Percentiles rank a stretch among this genome's conserved stretches.
Evolutionary conservation across 2,329 filamentous ascomycete species (phyloP).

Genomic region (Cladophialophora psammophila): DNA sequence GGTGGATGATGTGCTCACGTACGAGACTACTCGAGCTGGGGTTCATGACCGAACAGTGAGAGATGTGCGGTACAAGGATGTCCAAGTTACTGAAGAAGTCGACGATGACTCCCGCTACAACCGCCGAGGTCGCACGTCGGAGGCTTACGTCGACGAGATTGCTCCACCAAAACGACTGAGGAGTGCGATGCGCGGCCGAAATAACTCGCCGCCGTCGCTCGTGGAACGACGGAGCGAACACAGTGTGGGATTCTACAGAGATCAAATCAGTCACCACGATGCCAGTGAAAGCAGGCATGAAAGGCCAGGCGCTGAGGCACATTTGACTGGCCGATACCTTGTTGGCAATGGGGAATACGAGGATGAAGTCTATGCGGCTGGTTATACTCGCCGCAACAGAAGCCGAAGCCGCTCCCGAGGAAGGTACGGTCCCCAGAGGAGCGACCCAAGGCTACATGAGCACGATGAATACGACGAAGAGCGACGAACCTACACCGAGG

Average conservation of each 20-base stretch:
- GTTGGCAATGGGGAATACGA: conserved; percentile 22
- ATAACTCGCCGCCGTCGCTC: conserved; percentile 25
- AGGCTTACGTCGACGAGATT: conserved; percentile 22
- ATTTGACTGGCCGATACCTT: conserved; percentile 35
- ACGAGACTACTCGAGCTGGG: conserved; percentile 15
- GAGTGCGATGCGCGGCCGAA: conserved; percentile 32
- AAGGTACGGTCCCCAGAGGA: conserved; percentile 40
- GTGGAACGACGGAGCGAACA: conserved; percentile 22
- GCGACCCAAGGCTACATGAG: conserved; percentile 41
- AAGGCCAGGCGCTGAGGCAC: conserved; percentile 37
- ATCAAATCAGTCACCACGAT: conserved; percentile 36
- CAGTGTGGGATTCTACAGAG: conserved; percentile 35
- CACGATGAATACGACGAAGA: conserved; percentile 41
- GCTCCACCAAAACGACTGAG: conserved; percentile 21
- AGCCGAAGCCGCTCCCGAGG: conserved; percentile 44
- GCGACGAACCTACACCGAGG: conserved; percentile 31
- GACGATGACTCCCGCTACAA: conserved; percentile 30
- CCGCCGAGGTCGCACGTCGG: conserved; percentile 22
- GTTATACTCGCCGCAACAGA: conserved; percentile 25
- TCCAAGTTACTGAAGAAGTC: conserved; percentile 34
- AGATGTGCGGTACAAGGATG: conserved; percentile 30
- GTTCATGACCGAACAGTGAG: conserved; percentile 23
- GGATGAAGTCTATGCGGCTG: conserved; percentile 19
- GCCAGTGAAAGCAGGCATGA: conserved; percentile 37
- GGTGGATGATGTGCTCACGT: conserved; percentile 26